A percentile compares a stretch with the other conserved stretches of the same genome.
These are phyloP conservation scores for Boletellus deceptivus DNA, from an alignment of 1,284 basidiomycete genomes.

Conservation along the genomic window DNA sequence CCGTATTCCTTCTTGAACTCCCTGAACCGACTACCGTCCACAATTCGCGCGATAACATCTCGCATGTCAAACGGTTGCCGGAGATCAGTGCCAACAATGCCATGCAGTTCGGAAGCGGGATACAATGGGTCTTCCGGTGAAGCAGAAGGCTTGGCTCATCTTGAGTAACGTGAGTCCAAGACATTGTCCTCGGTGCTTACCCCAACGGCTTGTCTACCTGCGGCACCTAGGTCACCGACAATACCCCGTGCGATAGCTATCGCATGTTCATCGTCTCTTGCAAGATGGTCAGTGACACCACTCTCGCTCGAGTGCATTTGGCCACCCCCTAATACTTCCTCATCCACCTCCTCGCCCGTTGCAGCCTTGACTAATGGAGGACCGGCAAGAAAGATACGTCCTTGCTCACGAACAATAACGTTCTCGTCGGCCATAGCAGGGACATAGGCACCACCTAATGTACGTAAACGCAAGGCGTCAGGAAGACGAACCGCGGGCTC, in stretches of 20 bases:
- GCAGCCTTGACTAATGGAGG: slow-evolving; percentile 95
- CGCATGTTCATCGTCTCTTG: slow-evolving; percentile 86
- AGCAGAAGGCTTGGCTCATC: slow-evolving; percentile 49
- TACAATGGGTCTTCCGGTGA: slow-evolving; percentile 76
- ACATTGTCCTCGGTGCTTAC: slow-evolving; percentile 38
- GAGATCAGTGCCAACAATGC: slow-evolving; percentile 88
- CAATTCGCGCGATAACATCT: slow-evolving; percentile 88
- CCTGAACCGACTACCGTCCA: slow-evolving; percentile 89
- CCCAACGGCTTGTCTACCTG: slow-evolving; percentile 46
- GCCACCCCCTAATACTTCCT: slow-evolving; percentile 89
- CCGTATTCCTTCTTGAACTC: slow-evolving; percentile 98
- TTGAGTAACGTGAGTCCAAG: slow-evolving; percentile 11
- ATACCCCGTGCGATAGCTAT: slow-evolving; percentile 81
- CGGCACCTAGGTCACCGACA: slow-evolving; percentile 74
- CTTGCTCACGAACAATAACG: slow-evolving; percentile 92
- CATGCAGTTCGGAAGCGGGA: slow-evolving; percentile 78
- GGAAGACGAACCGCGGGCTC: slow-evolving; percentile 11
- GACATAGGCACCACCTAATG: slow-evolving; percentile 81
- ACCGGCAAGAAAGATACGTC: slow-evolving; percentile 93
- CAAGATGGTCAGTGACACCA: slow-evolving; percentile 93
- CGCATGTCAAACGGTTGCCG: slow-evolving; percentile 91
- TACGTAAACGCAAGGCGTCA: slow-evolving; percentile 9
- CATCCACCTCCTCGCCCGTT: slow-evolving; percentile 90
- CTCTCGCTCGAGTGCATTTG: slow-evolving; percentile 94
- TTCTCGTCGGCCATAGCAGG: slow-evolving; percentile 97